These are phyloP conservation scores for Linnemannia zychae DNA, from an alignment of 192 early-diverging fungal species.

Conservation along the genomic window DNA sequence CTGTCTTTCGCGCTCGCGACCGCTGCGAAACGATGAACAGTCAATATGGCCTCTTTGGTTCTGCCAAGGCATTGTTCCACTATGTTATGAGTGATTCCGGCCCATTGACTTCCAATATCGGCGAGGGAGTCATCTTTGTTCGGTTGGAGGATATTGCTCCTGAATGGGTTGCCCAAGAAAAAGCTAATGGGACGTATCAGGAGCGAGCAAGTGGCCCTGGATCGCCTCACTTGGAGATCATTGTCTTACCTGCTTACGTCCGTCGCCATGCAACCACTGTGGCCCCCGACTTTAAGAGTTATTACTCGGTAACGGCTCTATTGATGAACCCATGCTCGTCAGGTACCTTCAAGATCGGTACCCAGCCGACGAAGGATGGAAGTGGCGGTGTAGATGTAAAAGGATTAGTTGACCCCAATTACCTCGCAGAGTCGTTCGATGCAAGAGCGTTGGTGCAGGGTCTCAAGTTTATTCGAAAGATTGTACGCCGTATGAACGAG, in stretches of 20 bases:
- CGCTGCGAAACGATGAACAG: slow-evolving; percentile 7
- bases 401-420: slow-evolving; percentile 44
- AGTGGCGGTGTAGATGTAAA: not conserved
- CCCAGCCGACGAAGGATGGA: not conserved
- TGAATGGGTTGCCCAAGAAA: slow-evolving; percentile 44
- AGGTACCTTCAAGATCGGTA: slow-evolving; percentile 30
- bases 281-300: slow-evolving; percentile 27
- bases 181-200: slow-evolving; percentile 41
- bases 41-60: not conserved
- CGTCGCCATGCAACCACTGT: slow-evolving; percentile 23
- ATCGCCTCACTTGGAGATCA: slow-evolving; percentile 44
- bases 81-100: slow-evolving; percentile 22
- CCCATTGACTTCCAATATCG: slow-evolving; percentile 23
- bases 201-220: slow-evolving; percentile 42
- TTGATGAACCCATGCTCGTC: slow-evolving; percentile 35
- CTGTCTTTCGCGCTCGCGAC: slow-evolving; percentile 29
- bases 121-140: slow-evolving; percentile 45
- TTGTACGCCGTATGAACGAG: slow-evolving; percentile 20
- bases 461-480: slow-evolving; percentile 29
- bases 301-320: slow-evolving; percentile 33
- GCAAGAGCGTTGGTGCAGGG: slow-evolving; percentile 34
- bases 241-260: slow-evolving; percentile 30
- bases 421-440: slow-evolving; percentile 33
- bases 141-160: slow-evolving; percentile 45
- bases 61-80: slow-evolving; percentile 2